These are phyloP conservation scores for Francoa sonchifolia DNA, from an alignment of 441 rosid species.

Conservation along the genomic window DNA sequence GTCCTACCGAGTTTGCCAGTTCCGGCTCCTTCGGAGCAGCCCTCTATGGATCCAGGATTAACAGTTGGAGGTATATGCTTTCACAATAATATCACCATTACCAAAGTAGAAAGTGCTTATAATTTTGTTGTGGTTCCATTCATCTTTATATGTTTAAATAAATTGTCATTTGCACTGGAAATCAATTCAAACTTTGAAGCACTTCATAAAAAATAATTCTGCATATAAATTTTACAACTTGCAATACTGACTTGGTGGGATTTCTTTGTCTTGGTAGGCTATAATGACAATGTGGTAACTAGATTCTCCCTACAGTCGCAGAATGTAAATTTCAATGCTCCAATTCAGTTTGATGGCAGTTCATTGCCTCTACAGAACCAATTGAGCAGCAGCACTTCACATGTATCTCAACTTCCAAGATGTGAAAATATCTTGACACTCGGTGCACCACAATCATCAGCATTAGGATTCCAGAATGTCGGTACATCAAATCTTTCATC, in stretches of 20 bases:
- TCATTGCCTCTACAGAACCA: constrained; percentile 34
- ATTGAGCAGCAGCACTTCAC: constrained; percentile 33
- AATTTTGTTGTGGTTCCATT: too few species aligned
- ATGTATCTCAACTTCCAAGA: constrained; percentile 31
- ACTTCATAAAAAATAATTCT: too few species aligned
- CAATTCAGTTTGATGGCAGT: constrained; percentile 28
- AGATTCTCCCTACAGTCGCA: constrained; percentile 48
- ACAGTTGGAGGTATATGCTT: constrained; percentile 66
- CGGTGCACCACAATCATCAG: constrained; percentile 55
- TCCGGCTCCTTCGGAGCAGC: constrained; percentile 39
- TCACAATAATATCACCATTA: too few species aligned
- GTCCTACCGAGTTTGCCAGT: constrained; percentile 46
- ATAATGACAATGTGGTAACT: constrained; percentile 32
- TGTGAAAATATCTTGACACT: constrained; percentile 49
- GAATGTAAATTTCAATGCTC: constrained; percentile 41
- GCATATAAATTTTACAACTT: too few species aligned
- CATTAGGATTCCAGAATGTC: constrained; percentile 36
- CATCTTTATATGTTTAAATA: too few species aligned
- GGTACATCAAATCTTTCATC: constrained; percentile 59
- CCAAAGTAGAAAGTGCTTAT: too few species aligned
- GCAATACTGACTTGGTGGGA: too few species aligned
- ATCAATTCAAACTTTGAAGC: too few species aligned
- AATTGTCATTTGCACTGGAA: too few species aligned
- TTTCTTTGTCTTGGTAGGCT: constrained; percentile 39
- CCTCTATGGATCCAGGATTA: constrained; percentile 37